Conservation (phyloP, 2,329 filamentous ascomycete genomes). For the Aspergillus ibericus region DNA sequence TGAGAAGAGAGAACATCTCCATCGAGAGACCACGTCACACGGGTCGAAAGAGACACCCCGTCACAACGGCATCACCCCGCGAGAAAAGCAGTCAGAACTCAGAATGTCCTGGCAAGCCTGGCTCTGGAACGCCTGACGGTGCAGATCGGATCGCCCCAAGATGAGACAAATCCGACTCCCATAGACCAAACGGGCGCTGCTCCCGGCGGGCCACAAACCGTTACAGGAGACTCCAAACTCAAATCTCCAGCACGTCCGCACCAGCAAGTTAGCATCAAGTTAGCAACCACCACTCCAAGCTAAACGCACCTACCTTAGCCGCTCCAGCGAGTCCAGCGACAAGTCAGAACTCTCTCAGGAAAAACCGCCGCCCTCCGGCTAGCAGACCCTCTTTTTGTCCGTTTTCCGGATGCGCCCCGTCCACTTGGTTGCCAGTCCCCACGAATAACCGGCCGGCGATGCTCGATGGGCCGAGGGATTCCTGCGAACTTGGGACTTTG, state of each 20-base stretch:
- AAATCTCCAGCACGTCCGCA: neutral
- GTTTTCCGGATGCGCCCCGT: conserved; percentile 6
- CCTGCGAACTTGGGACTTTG: conserved; percentile 1
- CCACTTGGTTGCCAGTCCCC: conserved; percentile 16
- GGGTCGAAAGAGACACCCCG: neutral
- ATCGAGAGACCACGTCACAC: neutral
- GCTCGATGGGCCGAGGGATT: conserved; percentile 10
- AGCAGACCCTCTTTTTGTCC: conserved; percentile 16
- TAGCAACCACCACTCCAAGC: neutral
- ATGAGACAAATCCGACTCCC: conserved; percentile 4
- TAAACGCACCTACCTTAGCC: neutral
- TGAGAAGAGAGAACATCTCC: neutral
- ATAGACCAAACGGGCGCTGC: neutral
- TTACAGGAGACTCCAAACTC: neutral
- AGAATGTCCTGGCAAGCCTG: neutral
- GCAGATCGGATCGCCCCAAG: conserved; percentile 21
- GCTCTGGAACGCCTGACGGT: conserved; percentile 1
- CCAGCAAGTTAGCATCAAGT: neutral
- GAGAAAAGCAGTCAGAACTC: no score
- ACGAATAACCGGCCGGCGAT: conserved; percentile 17
- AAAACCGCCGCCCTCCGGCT: neutral
- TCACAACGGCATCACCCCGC: neutral
- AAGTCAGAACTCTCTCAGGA: neutral
- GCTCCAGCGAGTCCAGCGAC: neutral
- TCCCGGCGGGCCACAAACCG: conserved; percentile 1